Evolutionary conservation across 2,329 filamentous ascomycete genomes (phyloP).

Genomic region (Cercospora berteroae): DNA sequence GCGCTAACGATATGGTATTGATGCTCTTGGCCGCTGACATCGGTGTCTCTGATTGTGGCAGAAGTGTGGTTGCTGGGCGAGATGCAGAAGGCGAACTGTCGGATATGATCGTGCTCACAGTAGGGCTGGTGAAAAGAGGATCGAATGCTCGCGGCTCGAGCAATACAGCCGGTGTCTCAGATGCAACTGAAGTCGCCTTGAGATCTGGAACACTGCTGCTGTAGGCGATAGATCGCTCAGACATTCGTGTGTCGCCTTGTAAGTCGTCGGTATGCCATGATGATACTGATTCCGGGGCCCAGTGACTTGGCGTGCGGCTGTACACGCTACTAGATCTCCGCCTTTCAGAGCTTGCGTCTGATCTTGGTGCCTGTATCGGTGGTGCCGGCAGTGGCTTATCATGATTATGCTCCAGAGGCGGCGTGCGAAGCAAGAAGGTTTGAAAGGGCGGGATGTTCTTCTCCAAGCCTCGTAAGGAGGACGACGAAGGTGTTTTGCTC

Average conservation of each 20-base stretch:
- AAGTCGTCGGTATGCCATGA: conserved; percentile 26
- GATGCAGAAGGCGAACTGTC: conserved; percentile 7
- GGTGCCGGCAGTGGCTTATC: conserved; percentile 37
- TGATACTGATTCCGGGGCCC: conserved; percentile 17
- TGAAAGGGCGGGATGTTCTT: conserved; percentile 35
- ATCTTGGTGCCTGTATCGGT: conserved; percentile 17
- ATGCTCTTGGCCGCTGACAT: conserved; percentile 16
- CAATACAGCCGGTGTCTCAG: neutral
- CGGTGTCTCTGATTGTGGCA: neutral
- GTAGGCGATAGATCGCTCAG: conserved; percentile 32
- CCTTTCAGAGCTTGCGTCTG: conserved; percentile 6
- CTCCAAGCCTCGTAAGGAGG: conserved; percentile 30
- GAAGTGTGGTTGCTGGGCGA: conserved; percentile 18
- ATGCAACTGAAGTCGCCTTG: neutral
- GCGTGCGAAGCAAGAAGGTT: conserved; percentile 35
- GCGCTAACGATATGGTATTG: conserved; percentile 31
- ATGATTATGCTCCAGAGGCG: conserved; percentile 28
- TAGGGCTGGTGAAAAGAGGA: conserved; percentile 32
- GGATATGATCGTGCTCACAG: conserved; percentile 18
- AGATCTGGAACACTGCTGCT: conserved; percentile 34
- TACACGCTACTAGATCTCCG: conserved; percentile 38
- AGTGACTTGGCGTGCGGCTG: conserved; percentile 35
- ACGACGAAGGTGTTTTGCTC: conserved; percentile 23
- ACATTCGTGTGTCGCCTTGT: conserved; percentile 25
- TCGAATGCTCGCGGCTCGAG: conserved; percentile 31